A percentile compares a stretch with the other conserved stretches of the same genome.
Evolutionary conservation across 805 yeast genomes (phyloP).

Genomic region (Wickerhamiella nectarea): DNA sequence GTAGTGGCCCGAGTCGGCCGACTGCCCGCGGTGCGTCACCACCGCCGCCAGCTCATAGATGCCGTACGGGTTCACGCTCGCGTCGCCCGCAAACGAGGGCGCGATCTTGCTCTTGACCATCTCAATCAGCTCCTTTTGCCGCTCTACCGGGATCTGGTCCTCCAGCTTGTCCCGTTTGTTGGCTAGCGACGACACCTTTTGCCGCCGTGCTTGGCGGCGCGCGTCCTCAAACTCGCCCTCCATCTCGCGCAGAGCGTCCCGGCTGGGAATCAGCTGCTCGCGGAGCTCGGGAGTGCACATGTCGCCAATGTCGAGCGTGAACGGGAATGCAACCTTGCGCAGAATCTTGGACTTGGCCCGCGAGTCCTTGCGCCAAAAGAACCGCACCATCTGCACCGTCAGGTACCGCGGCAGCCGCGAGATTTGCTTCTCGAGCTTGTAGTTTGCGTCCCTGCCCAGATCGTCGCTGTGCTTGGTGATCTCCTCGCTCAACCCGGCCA

Average conservation of each 20-base stretch:
- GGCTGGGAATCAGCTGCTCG: constrained; percentile 47
- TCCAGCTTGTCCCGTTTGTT: constrained; percentile 28
- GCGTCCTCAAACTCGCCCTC: constrained; percentile 65
- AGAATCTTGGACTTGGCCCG: constrained; percentile 83
- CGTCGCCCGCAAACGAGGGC: constrained; percentile 30
- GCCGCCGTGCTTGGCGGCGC: constrained; percentile 56
- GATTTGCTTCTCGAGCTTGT: constrained; percentile 44
- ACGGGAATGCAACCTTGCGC: constrained; percentile 89
- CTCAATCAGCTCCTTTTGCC: constrained; percentile 18
- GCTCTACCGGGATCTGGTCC: constrained; percentile 14
- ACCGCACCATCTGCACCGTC: constrained; percentile 85
- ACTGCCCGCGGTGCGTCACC: constrained; percentile 86
- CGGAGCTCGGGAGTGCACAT: constrained; percentile 68
- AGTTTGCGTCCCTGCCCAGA: constrained; percentile 57
- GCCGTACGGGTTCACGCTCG: constrained; percentile 73
- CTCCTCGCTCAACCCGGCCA: constrained; percentile 58
- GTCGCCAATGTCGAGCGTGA: constrained; percentile 78
- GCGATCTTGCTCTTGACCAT: constrained; percentile 26
- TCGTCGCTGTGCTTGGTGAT: constrained; percentile 65
- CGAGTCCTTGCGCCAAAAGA: constrained; percentile 90
- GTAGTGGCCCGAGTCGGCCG: constrained; percentile 96
- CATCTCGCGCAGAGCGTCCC: constrained; percentile 65
- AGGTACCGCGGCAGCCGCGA: constrained; percentile 74
- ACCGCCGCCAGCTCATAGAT: constrained; percentile 73
- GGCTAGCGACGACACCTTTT: constrained; percentile 32